phyloP scores from a whole-genome alignment of 2,329 filamentous ascomycete genomes.

The Sclerotiophoma versabilis region DNA sequence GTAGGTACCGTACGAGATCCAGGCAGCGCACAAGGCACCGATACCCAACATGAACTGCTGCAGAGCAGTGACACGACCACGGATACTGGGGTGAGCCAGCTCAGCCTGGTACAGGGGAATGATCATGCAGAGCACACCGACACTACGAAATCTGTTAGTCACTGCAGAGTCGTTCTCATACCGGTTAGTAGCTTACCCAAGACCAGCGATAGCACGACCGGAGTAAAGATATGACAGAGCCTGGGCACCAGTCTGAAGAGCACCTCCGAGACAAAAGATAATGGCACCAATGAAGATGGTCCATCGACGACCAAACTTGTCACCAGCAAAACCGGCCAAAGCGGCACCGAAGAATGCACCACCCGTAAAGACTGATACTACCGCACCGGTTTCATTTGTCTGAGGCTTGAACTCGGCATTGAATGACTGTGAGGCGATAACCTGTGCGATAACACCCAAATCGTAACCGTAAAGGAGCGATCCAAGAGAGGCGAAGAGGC shows the following conservation, averaged over 20 bases:
- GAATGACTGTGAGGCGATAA: conserved; percentile 58
- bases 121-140: conserved; percentile 69
- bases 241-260: conserved; percentile 73
- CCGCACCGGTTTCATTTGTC: conserved; percentile 64
- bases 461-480: conserved; percentile 67
- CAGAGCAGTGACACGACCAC: conserved; percentile 75
- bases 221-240: conserved; percentile 69
- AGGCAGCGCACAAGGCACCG: conserved; percentile 73
- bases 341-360: conserved; percentile 75
- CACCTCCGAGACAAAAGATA: conserved; percentile 75
- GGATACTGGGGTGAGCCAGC: conserved; percentile 77
- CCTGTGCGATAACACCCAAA: conserved; percentile 66
- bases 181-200: conserved; percentile 58
- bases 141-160: conserved; percentile 46
- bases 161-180: not conserved
- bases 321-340: conserved; percentile 68
- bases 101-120: conserved; percentile 80
- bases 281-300: conserved; percentile 76
- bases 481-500: conserved; percentile 65
- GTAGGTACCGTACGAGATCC: conserved; percentile 72
- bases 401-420: conserved; percentile 50
- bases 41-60: conserved; percentile 87
- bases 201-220: conserved; percentile 72
- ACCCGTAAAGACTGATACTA: conserved; percentile 79
- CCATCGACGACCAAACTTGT: conserved; percentile 70